Evolutionary conservation across 2,329 filamentous ascomycete species (phyloP).

Genomic region (Penicillium brasilianum): DNA sequence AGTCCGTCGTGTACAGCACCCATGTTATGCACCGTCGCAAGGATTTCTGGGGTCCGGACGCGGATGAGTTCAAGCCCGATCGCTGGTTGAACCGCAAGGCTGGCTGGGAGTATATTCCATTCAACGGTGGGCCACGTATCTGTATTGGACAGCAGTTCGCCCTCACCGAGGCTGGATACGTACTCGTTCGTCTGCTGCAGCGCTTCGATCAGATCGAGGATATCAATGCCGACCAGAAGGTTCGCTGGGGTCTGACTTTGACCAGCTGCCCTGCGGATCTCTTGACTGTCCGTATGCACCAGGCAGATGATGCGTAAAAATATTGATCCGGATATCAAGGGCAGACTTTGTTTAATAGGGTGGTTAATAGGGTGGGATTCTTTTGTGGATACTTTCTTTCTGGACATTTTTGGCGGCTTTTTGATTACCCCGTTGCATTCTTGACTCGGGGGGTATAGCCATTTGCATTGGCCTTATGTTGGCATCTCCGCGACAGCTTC

Average conservation of each 20-base stretch:
- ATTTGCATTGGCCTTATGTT: slow-evolving; percentile 2
- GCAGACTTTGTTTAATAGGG: neutral
- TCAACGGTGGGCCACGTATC: slow-evolving; percentile 75
- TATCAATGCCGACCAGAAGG: slow-evolving; percentile 23
- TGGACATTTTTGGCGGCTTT: neutral
- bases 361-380: neutral
- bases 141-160: slow-evolving; percentile 84
- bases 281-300: slow-evolving; percentile 40
- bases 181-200: slow-evolving; percentile 74
- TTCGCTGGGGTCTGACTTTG: slow-evolving; percentile 32
- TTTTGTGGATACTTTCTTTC: neutral
- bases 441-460: neutral
- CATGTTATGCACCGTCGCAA: slow-evolving; percentile 74
- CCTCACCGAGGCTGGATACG: slow-evolving; percentile 70
- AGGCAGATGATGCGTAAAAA: slow-evolving; percentile 28
- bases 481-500: neutral
- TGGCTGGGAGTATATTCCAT: slow-evolving; percentile 74
- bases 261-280: slow-evolving; percentile 36
- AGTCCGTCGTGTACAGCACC: slow-evolving; percentile 68
- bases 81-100: slow-evolving; percentile 69
- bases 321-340: neutral
- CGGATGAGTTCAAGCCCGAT: slow-evolving; percentile 66
- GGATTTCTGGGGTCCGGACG: slow-evolving; percentile 55
- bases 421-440: neutral
- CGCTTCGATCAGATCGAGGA: slow-evolving; percentile 66